Evolutionary conservation across 1,139 yeast genomes (phyloP).

Genomic region (Lodderomyces beijingensis): DNA sequence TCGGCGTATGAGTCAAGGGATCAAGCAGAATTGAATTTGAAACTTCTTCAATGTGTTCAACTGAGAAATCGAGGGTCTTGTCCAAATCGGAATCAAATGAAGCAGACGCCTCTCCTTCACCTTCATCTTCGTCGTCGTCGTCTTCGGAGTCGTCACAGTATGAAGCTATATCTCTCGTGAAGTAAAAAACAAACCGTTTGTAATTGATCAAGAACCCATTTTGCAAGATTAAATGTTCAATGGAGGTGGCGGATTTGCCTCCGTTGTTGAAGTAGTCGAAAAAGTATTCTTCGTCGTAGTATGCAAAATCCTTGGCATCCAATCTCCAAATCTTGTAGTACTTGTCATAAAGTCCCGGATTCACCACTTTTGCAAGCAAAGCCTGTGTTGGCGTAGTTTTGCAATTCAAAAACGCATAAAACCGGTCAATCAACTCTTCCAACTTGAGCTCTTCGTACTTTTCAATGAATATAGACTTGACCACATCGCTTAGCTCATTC

Average conservation of each 20-base stretch:
- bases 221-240: slow-evolving; percentile 7
- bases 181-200: slow-evolving; percentile 10
- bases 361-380: slow-evolving; percentile 5
- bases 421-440: slow-evolving; percentile 14
- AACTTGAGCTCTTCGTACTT: slow-evolving; percentile 18
- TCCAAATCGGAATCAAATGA: background rate
- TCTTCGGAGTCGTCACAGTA: slow-evolving; percentile 12
- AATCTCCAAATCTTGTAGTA: slow-evolving; percentile 15
- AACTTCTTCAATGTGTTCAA: background rate
- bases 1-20: slow-evolving; percentile 6
- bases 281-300: slow-evolving; percentile 14
- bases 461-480: slow-evolving; percentile 16
- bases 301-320: slow-evolving; percentile 10
- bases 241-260: slow-evolving; percentile 3
- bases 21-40: slow-evolving; percentile 4
- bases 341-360: slow-evolving; percentile 11
- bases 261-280: slow-evolving; percentile 12
- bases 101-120: slow-evolving; percentile 2
- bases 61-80: background rate
- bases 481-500: slow-evolving; percentile 12
- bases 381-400: too few relatives aligned
- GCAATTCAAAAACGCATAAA: slow-evolving; percentile 7
- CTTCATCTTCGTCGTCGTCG: slow-evolving; percentile 8
- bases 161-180: slow-evolving; percentile 8
- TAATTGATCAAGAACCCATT: slow-evolving; percentile 13